Percentiles rank a stretch among this genome's conserved stretches.
Evolutionary conservation across 2,329 filamentous ascomycete genomes (phyloP).

Genomic region (Alternaria sp.): DNA sequence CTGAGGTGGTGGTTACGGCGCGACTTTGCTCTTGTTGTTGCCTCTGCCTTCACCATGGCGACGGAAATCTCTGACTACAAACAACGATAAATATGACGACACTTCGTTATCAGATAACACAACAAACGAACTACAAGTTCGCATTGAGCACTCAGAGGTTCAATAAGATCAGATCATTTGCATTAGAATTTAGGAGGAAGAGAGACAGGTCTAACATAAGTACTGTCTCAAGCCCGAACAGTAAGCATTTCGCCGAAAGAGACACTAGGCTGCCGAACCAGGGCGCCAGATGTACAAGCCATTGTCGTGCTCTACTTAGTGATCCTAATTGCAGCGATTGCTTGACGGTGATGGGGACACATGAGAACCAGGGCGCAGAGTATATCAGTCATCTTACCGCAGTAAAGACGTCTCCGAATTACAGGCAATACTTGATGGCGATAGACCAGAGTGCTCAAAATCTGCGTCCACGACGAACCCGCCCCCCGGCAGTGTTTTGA

Average conservation of each 20-base stretch:
- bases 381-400: background rate
- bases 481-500: background rate
- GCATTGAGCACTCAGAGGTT: fast-evolving
- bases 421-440: background rate
- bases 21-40: background rate
- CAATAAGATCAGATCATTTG: background rate
- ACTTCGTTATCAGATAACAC: background rate
- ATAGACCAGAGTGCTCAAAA: background rate
- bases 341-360: too few species aligned
- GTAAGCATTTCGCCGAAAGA: background rate
- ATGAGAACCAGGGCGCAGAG: background rate
- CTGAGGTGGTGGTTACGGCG: background rate
- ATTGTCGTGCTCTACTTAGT: too few species aligned
- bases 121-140: background rate
- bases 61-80: background rate
- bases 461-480: background rate
- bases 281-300: too few species aligned
- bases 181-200: background rate
- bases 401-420: background rate
- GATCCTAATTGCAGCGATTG: too few species aligned
- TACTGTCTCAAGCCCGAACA: background rate
- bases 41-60: background rate
- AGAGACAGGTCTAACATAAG: background rate
- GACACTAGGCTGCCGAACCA: too few species aligned
- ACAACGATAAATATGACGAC: background rate